Conservation (phyloP, 2,329 filamentous ascomycete genomes). For the Fusarium mangiferae region DNA sequence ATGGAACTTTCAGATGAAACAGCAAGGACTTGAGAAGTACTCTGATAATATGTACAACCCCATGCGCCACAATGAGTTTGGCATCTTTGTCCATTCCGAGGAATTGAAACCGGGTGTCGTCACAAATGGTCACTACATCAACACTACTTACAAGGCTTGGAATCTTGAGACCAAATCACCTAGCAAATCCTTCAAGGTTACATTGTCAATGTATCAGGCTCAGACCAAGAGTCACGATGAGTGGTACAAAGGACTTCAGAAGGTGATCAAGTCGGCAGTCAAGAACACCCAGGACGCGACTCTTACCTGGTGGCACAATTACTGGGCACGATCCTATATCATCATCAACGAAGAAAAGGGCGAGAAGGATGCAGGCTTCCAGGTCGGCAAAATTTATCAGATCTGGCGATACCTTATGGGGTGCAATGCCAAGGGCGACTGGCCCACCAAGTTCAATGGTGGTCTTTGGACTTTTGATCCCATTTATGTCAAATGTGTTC, state of each 20-base stretch:
- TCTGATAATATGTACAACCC: conserved; percentile 1
- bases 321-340: conserved; percentile 1
- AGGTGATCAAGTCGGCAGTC: neutral
- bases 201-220: neutral
- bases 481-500: neutral
- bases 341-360: conserved; percentile 2
- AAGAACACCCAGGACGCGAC: neutral
- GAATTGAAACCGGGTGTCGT: neutral
- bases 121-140: neutral
- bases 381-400: conserved; percentile 10
- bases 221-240: neutral
- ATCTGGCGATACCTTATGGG: conserved; percentile 19
- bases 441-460: conserved; percentile 13
- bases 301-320: conserved; percentile 1
- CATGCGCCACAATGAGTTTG: conserved; percentile 9
- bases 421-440: neutral
- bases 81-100: conserved; percentile 6
- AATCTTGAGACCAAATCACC: neutral
- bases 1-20: neutral
- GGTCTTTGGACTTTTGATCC: conserved; percentile 16
- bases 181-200: neutral
- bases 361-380: neutral
- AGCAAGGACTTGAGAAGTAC: neutral
- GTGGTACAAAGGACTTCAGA: conserved; percentile 7
- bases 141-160: conserved; percentile 10